Base-by-base conservation (phyloP, 2,329 filamentous ascomycete species). In the Metarhizium robertsii region DNA sequence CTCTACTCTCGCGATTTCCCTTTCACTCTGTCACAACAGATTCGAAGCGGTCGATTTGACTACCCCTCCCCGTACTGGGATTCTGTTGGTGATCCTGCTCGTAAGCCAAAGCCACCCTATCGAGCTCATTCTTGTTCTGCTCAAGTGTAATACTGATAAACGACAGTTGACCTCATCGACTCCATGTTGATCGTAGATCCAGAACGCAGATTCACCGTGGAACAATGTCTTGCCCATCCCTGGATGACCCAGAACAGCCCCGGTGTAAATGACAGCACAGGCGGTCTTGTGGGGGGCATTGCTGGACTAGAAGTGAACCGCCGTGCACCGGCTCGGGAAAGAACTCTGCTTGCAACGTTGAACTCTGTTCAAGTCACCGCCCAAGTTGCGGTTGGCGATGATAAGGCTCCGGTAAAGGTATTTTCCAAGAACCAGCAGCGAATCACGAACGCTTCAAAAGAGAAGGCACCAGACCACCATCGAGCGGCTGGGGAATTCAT, bases 51-150 rank as follows among this genome's bases (percentile, higher is more conserved):
- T 16, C 81, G 85, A 20, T 99, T 96, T 66, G 89, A 96, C 70
- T 99, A 96, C 66, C 92, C 94, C 1, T 95, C 90, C 1, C 94
- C 94, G 0, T 97, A 97, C 71, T 99, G 88, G 65, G 92, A 73
- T 54, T 73, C 71, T 11, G 71, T 73, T n/a, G 71, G 71, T 47
- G 71, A 97, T 61, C 81, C 87, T 54, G 94, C 92, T 7, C 77
- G 79, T 83, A 71, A 74, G 79, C 71, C 25, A 6, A 10, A 42
- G 43, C 36, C 36, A 4, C 10, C 34, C 16, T 6, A 6, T 30
- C 20, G 16, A 36, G 14, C 20, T 29, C 43, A 6, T 34, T 13
- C 18, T 34, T 36, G 29, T 45, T 6, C 40, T 54, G 45, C 61
- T 58, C 25, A 55, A 30, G 11, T 11, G n/a, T 48, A 11, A 14